phyloP scores from a whole-genome alignment of 1,139 yeast species.

The Yamadazyma buinensis region DNA sequence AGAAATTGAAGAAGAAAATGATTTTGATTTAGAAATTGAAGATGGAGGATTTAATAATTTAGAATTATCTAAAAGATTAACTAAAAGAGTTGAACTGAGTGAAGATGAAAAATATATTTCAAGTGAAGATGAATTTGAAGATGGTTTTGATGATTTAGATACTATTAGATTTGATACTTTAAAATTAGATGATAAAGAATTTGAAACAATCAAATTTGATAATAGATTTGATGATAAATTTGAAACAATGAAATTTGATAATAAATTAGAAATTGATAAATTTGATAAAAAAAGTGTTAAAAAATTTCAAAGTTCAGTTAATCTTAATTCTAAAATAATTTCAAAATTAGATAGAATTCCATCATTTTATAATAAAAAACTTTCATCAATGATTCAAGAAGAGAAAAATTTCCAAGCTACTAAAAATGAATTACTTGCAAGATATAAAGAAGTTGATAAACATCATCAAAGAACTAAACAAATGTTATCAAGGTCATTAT shows the following conservation, averaged over 20 bases:
- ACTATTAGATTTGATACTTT: slow-evolving; percentile 4
- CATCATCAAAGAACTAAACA: slow-evolving; percentile 13
- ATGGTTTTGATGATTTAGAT: slow-evolving; percentile 31
- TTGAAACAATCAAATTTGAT: slow-evolving; percentile 6
- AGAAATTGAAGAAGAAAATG: slow-evolving; percentile 7
- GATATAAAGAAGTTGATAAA: slow-evolving; percentile 15
- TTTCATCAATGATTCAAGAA: slow-evolving; percentile 14
- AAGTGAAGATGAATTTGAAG: slow-evolving; percentile 36
- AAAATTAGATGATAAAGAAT: slow-evolving; percentile 36
- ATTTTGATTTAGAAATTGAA: slow-evolving; percentile 3
- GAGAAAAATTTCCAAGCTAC: slow-evolving; percentile 12
- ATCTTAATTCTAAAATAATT: slow-evolving; percentile 31
- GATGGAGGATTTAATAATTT: slow-evolving; percentile 7
- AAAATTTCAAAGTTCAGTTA: slow-evolving; percentile 34
- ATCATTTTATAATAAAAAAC: slow-evolving; percentile 29
- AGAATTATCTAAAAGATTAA: slow-evolving; percentile 2
- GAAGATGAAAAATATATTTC: slow-evolving; percentile 1
- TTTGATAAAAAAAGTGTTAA: slow-evolving; percentile 11
- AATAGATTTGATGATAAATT: slow-evolving; percentile 31
- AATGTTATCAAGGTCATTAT: slow-evolving; percentile 1
- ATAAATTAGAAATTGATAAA: slow-evolving; percentile 1
- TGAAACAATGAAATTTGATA: slow-evolving; percentile 6
- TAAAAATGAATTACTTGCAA: slow-evolving; percentile 14
- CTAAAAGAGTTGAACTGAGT: slow-evolving; percentile 1
- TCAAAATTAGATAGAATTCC: slow-evolving; percentile 42